Base-by-base conservation (phyloP, 495 filamentous ascomycete species). In the Oleoguttula mirabilis region DNA sequence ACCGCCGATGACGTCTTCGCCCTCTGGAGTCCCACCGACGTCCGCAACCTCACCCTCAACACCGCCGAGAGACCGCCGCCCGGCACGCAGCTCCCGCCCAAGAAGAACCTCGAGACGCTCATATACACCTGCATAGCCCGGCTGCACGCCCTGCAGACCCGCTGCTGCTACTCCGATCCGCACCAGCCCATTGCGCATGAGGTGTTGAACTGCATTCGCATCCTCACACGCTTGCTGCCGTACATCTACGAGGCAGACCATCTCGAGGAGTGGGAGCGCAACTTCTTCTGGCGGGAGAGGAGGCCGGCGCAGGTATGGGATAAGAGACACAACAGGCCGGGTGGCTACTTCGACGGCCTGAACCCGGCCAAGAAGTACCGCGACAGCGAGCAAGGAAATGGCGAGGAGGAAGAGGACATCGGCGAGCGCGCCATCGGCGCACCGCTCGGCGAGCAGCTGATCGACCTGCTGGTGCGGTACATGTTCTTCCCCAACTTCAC, bases 1-100 rank as follows among this genome's bases (percentile, higher is more conserved):
- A 87, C 86, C 11, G 73, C 84, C 25, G 90, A 96, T 48, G 90
- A 99, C 66, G 79, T 96, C 55, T 96, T 96, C 68, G 92, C 84
- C 50, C 76, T 99, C 39, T 99, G 96, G 63, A 85, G 88, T 34
- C 80, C 88, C 8, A 76, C 82, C 24, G 90, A 99, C 63, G 88
- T 99, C 41, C 82, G 92, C 35, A 48, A 41, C 21, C 45, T 52
- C 21, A 52, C 49, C 2, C 28, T 22, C 17, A 44, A 30, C 31
- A 41, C 77, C 86, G 75, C 88, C 52, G 90, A 96, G 60, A 72
- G 76, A 53, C 79, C 88, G 21, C 68, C 90, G 31, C 73, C 79
- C 10, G 19, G 39, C 28, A 41, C 35, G 10, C 47, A 45, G 21
- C n/a, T 21, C 2, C 3, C 21, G 5, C 49, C 49, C 24, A 34